Percentiles rank a stretch among this genome's conserved stretches.
Evolutionary conservation across 495 filamentous ascomycete species (phyloP).

Genomic region (Aspergillus sclerotioniger): DNA sequence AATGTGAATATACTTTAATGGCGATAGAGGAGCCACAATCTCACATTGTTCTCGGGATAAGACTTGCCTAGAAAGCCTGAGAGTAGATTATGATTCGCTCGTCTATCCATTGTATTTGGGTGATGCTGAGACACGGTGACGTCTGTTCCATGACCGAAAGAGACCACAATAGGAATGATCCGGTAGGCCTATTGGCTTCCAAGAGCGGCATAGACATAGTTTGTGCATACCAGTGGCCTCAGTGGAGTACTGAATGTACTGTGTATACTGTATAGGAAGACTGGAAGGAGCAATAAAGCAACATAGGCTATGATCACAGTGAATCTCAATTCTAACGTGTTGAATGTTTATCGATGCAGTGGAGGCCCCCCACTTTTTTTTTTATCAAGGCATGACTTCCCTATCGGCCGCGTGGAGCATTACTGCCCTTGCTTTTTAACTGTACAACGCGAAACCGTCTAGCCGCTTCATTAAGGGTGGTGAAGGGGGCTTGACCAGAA

Average conservation of each 20-base stretch:
- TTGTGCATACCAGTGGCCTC: too few relatives aligned
- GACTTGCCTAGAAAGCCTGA: not conserved
- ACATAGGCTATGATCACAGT: not conserved
- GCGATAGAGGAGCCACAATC: not conserved
- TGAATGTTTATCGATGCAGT: not conserved
- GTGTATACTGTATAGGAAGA: too few relatives aligned
- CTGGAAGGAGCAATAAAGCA: not conserved
- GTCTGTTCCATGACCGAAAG: not conserved
- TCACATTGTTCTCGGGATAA: not conserved
- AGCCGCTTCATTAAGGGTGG: not conserved
- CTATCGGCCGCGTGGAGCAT: not conserved
- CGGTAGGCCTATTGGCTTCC: too few relatives aligned
- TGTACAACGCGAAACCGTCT: not conserved
- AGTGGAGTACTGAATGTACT: too few relatives aligned
- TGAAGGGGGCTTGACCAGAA: not conserved
- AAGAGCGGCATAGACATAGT: too few relatives aligned
- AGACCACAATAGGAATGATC: not conserved
- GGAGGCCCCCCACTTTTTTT: not conserved
- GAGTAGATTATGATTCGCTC: not conserved
- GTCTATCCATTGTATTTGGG: not conserved
- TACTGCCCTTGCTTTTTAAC: not conserved
- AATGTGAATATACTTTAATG: not conserved
- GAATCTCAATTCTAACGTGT: not conserved
- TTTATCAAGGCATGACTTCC: not conserved
- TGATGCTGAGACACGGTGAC: not conserved